phyloP scores from a whole-genome alignment of 1,139 yeast genomes.

The Debaryomycetaceae sp. region DNA sequence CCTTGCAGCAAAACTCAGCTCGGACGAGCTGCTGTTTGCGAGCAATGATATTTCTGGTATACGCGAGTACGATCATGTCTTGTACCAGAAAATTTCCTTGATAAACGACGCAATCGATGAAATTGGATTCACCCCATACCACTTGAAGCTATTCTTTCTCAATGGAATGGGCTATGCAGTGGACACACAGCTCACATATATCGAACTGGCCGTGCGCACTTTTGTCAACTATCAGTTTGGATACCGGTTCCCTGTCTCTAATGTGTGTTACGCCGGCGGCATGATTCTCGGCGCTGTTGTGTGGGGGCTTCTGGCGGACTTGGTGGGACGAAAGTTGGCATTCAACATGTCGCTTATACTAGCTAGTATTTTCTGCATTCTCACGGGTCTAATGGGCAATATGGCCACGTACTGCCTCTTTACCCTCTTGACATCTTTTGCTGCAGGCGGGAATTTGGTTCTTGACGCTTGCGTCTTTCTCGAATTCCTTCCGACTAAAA shows the following conservation, averaged over 20 bases:
- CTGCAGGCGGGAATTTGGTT: constrained; percentile 21
- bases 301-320: constrained; percentile 14
- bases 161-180: constrained; percentile 59
- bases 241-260: constrained; percentile 19
- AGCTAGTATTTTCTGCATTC: constrained; percentile 13
- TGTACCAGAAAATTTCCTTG: constrained; percentile 25
- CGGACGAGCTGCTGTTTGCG: background rate
- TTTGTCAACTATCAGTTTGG: constrained; percentile 34
- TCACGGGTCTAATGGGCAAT: constrained; percentile 20
- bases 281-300: constrained; percentile 43
- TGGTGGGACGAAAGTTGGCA: constrained; percentile 18
- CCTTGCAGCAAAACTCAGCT: background rate
- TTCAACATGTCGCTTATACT: constrained; percentile 25
- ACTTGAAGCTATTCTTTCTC: constrained; percentile 26
- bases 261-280: constrained; percentile 25
- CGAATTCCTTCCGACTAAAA: constrained; percentile 16
- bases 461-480: constrained; percentile 20
- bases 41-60: constrained; percentile 9
- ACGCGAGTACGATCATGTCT: constrained; percentile 16
- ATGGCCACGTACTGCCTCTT: constrained; percentile 18
- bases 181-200: constrained; percentile 43
- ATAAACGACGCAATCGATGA: constrained; percentile 40
- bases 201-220: constrained; percentile 26
- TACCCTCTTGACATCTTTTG: constrained; percentile 13
- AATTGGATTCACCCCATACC: constrained; percentile 42